Evolutionary conservation across 345 rosid species (phyloP), one percentile per base, ranked within the genome.

Genomic region (Salix exigua): DNA sequence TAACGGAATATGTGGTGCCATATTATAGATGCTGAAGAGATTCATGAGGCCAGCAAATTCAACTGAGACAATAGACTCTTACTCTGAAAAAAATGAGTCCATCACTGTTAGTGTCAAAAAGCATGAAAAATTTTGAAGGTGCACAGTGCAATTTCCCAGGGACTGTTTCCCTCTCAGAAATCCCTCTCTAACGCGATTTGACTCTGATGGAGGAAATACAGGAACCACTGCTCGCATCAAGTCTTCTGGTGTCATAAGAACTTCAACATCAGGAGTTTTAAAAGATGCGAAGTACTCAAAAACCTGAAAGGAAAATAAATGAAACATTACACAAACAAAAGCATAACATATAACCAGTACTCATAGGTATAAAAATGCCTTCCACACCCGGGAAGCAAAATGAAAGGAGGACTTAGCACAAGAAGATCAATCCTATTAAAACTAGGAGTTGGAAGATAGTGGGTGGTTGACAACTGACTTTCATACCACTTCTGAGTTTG

Each of bases 141-240:
- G 65, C 73, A 23, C 80, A 76, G 6, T 76, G 80, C 4, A 80
- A 68, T 50, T 76, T 64, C 31, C 77, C 66, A 8, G 76, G 83
- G 65, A 50, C 38, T 21, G 60, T 71, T 48, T 80, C 83, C n/a
- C 83, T 61, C 80, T 66, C n/a, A 80, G 69, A 48, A 66, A 80
- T 28, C 83, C 83, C 26, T 80, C 77, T 61, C 83, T 67, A 9
- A 80, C 77, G 2, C 80, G 83, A 50, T 80, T 51, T 4, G 83
- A 80, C 37, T 76, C 80, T 2, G 80, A 72, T 23, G 83, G 72
- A 60, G 83, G 77, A 73, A 80, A 76, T 2, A 80, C 83, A 3
- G 83, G 83, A 53, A 80, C 80, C 19, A 76, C 50, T 25, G 83
- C 83, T 68, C 80, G 33, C 83, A 80, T 80, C 76, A 80, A 73